Evolutionary conservation across 495 filamentous ascomycete species (phyloP).

Genomic region (Lichina pygmaea): DNA sequence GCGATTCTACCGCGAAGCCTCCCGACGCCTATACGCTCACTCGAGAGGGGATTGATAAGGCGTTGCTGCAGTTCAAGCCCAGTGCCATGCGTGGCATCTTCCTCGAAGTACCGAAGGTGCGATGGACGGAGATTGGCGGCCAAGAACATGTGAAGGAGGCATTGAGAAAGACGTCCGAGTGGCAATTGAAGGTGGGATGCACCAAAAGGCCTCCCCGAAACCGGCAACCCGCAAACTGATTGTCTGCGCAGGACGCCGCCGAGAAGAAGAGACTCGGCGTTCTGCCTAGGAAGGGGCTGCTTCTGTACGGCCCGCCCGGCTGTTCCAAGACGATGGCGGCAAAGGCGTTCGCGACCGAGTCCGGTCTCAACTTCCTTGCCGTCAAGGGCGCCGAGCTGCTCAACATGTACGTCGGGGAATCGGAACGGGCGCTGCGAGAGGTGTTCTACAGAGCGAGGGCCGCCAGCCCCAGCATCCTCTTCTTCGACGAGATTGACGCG

Average conservation of each 20-base stretch:
- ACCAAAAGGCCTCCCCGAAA: not conserved
- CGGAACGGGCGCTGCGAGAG: constrained; percentile 66
- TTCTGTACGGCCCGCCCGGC: constrained; percentile 84
- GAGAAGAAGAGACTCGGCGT: constrained; percentile 28
- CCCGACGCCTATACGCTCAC: not conserved
- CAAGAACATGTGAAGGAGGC: constrained; percentile 52
- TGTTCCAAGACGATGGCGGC: constrained; percentile 91
- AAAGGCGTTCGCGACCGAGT: constrained; percentile 77
- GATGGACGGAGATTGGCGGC: constrained; percentile 78
- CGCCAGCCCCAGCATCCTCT: constrained; percentile 78
- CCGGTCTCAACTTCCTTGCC: constrained; percentile 79
- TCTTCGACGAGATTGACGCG: constrained; percentile 95
- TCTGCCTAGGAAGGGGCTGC: constrained; percentile 52
- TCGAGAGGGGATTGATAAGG: constrained; percentile 18
- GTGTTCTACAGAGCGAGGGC: constrained; percentile 70
- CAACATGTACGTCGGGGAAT: constrained; percentile 95
- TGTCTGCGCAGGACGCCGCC: constrained; percentile 26
- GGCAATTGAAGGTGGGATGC: constrained; percentile 31
- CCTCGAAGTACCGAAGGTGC: constrained; percentile 61
- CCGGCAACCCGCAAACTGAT: not conserved
- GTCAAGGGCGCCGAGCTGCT: constrained; percentile 91
- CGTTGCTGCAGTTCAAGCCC: constrained; percentile 34
- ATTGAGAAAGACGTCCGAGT: constrained; percentile 34
- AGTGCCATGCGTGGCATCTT: constrained; percentile 81
- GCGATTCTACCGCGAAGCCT: no score